A percentile compares a stretch with the other conserved stretches of the same genome.
Evolutionary conservation across 495 filamentous ascomycete genomes (phyloP).

Genomic region (Chaetomium cochliodes): DNA sequence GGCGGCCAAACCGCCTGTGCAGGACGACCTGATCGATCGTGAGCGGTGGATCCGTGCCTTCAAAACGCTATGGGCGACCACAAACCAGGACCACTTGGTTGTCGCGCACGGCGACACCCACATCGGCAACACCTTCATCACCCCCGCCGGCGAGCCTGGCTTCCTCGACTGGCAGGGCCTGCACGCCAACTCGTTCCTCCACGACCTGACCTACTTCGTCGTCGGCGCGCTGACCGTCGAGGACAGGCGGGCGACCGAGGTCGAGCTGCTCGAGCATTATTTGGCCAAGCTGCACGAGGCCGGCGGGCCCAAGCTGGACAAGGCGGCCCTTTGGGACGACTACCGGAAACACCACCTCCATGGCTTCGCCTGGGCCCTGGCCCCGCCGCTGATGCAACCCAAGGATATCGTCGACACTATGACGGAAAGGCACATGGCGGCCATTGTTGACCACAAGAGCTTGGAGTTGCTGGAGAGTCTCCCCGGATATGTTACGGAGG

Average conservation of each 20-base stretch:
- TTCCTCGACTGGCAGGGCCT: slow-evolving; percentile 13
- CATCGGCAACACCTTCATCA: slow-evolving; percentile 13
- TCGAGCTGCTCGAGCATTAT: slow-evolving; percentile 5
- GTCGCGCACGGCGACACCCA: slow-evolving; percentile 8
- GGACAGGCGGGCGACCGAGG: slow-evolving; percentile 6
- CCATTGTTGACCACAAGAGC: slow-evolving; percentile 5
- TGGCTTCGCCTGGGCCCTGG: slow-evolving; percentile 4
- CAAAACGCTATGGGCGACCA: slow-evolving; percentile 9
- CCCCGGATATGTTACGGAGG: slow-evolving; percentile 4
- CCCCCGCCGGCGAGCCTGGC: slow-evolving; percentile 8
- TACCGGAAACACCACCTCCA: slow-evolving; percentile 10
- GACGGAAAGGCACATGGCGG: slow-evolving; percentile 3
- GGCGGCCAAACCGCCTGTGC: slow-evolving; percentile 1
- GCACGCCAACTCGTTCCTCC: slow-evolving; percentile 7
- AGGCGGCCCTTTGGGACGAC: slow-evolving; percentile 6
- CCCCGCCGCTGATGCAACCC: slow-evolving; percentile 8
- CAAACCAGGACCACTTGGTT: slow-evolving; percentile 2
- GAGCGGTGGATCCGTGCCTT: neutral
- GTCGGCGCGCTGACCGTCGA: slow-evolving; percentile 10
- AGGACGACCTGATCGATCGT: neutral
- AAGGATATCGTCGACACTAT: slow-evolving; percentile 4
- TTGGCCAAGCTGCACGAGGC: slow-evolving; percentile 4
- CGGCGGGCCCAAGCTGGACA: slow-evolving; percentile 11
- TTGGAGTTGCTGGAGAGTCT: slow-evolving; percentile 5
- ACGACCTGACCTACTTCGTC: slow-evolving; percentile 7